Evolutionary conservation across 306 rosid genomes (phyloP), one percentile per base, ranked within the genome.

Genomic region (Prunus armeniaca): DNA sequence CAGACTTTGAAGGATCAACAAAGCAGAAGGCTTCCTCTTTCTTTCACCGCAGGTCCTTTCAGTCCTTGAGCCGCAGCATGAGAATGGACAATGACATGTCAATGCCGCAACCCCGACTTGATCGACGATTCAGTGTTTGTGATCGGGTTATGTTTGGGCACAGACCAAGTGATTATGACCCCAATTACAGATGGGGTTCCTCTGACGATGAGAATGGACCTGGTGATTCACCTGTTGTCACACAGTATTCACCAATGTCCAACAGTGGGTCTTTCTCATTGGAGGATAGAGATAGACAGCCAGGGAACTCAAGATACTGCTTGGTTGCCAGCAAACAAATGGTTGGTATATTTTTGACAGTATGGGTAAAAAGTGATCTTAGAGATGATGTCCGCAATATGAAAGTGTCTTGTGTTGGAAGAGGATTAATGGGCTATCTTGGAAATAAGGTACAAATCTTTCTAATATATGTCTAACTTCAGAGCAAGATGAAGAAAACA

Each of bases 381-480:
- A 86, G 93, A 78, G 96, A 88, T 68, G 86, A 89, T 77, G 89
- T 96, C 79, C 90, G 75, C 76, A 87, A 89, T 80, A 69, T 96
- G 97, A 91, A 90, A 80, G 97, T 96, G 68, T 96, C 99, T 79
- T 95, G 99, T 55, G 97, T 95, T 75, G 97, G 99, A 67, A 87
- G 99, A 82, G 99, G 99, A 77, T 85, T 96, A 70, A 96, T 96
- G 99, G 99, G 99, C 62, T 96, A 92, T 82, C 97, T 96, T 11
- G 99, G 99, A 81, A 96, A 96, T 81, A 96, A 96, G 98, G 98
- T 96, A 86, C 34, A 56, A 15, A 82, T 38, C 25, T 50, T 38
- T 5, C 38, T 32, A 34, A 38, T 65, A 49, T 71, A 51, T 63
- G 32, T 83, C 22, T 32, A 57, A 34, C 74, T 82, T 69, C 38